phyloP scores from a whole-genome alignment of 1,284 basidiomycete genomes.

The Veloboletus limbatus region DNA sequence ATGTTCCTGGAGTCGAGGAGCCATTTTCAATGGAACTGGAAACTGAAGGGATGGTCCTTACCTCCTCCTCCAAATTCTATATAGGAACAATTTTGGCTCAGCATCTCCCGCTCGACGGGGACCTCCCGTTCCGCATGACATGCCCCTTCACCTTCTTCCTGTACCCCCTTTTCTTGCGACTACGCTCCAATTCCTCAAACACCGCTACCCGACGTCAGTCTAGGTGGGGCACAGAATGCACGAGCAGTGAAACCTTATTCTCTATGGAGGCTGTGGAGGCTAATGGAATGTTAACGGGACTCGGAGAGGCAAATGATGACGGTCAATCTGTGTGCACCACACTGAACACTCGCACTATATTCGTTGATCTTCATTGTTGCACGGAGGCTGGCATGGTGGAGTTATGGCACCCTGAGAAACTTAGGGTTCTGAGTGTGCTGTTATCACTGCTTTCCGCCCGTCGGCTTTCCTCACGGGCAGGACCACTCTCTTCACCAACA shows the following conservation, averaged over 20 bases:
- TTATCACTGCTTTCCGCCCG: conserved; percentile 24
- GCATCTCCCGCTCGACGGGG: conserved; percentile 20
- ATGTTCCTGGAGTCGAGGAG: conserved; percentile 32
- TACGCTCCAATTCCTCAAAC: conserved; percentile 35
- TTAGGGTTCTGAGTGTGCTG: conserved; percentile 50
- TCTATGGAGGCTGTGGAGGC: conserved; percentile 58
- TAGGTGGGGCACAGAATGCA: conserved; percentile 34
- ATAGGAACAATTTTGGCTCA: conserved; percentile 24
- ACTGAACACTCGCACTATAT: conserved; percentile 51
- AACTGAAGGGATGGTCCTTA: conserved; percentile 45
- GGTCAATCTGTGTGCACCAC: conserved; percentile 35
- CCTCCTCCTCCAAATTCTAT: conserved; percentile 36
- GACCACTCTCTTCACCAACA: conserved; percentile 28
- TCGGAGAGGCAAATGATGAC: conserved; percentile 50
- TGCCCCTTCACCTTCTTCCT: conserved; percentile 37
- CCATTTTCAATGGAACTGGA: conserved; percentile 52
- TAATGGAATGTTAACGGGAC: conserved; percentile 40
- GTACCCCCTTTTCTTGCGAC: conserved; percentile 46
- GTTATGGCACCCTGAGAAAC: conserved; percentile 68
- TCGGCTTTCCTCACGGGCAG: conserved; percentile 25
- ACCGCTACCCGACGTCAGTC: conserved; percentile 25
- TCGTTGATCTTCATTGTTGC: conserved; percentile 49
- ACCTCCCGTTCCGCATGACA: conserved; percentile 39
- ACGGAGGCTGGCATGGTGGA: conserved; percentile 68
- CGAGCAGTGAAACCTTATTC: conserved; percentile 49